Conservation (phyloP, 2,329 filamentous ascomycete species). For the Madurella fahalii region DNA sequence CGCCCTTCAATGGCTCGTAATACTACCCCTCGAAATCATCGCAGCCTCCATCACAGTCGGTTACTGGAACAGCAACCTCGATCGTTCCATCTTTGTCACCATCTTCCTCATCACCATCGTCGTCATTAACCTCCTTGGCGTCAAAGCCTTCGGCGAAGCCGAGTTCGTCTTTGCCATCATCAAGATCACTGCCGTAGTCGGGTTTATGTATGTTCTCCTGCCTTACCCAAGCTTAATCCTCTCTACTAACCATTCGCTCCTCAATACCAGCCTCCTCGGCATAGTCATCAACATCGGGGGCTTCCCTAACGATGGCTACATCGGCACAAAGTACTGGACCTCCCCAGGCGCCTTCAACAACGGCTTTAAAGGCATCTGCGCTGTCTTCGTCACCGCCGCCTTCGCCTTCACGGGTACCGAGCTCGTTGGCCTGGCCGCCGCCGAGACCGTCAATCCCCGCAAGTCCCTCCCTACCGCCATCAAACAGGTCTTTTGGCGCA, state of each 20-base stretch:
- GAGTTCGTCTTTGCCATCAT: constrained; percentile 84
- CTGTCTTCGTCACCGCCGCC: constrained; percentile 70
- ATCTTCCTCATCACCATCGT: constrained; percentile 76
- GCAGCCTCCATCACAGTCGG: constrained; percentile 79
- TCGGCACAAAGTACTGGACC: constrained; percentile 74
- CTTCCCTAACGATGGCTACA: constrained; percentile 67
- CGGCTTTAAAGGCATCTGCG: constrained; percentile 78
- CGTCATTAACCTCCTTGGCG: constrained; percentile 79
- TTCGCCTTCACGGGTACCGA: constrained; percentile 76
- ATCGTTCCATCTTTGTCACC: constrained; percentile 73
- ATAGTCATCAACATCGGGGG: constrained; percentile 84
- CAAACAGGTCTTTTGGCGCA: constrained; percentile 95
- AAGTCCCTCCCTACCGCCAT: constrained; percentile 81
- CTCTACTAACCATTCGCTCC: constrained; percentile 20
- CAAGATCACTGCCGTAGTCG: constrained; percentile 81
- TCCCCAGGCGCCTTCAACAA: constrained; percentile 80
- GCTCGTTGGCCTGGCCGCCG: constrained; percentile 70
- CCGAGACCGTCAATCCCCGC: constrained; percentile 72
- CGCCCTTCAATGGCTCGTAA: constrained; percentile 80
- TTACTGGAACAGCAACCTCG: constrained; percentile 67
- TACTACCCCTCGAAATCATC: constrained; percentile 81
- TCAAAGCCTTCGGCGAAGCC: constrained; percentile 84
- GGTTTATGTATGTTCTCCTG: constrained; percentile 65
- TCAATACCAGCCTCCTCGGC: constrained; percentile 62
- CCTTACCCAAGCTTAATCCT: neutral